Evolutionary conservation across 495 filamentous ascomycete species (phyloP), one percentile per base, ranked within the genome.

Genomic region (Hypoxylon trugodes): DNA sequence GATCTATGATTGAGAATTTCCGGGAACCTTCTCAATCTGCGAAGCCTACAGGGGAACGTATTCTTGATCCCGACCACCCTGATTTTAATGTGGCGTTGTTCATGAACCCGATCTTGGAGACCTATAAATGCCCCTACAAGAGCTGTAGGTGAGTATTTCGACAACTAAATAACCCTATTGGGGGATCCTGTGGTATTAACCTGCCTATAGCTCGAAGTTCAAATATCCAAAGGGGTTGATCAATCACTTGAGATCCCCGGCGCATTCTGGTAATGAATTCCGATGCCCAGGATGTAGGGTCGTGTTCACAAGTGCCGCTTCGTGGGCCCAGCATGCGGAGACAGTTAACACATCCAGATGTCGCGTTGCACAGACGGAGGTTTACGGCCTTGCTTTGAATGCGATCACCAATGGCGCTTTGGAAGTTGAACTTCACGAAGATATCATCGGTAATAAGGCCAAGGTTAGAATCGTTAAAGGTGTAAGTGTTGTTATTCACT

Each of bases 91-190:
- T 49, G 5, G 35, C 42, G 2, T 19, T 63, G 1, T 78, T 71
- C 43, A 73, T 35, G 19, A 62, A 72, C 25, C 13, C 42, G 2
- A 55, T 72, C 16, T 46, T 69, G 2, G 26, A 65, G 2, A 73
- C 67, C 41, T 82, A 68, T 59, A 75, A 71, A 33, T 82, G 79
- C 42, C 78, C 77, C 1, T 55, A 77, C 33, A 61, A 58, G 19
- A 72, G 35, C n/a, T 81, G 77, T 70, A 46, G 41, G 79, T 79
- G 67, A 72, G 69, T 74, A 7, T 8, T n/a, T 16, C 7, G 9
- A 38, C 13, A 2, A 12, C 21, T 47, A 2, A 6, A 36, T 46
- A 12, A 24, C 4, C 49, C 13, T 36, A 22, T 37, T 26, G 8
- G 33, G 15, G 16, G 24, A 46, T 22, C 22, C 54, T 33, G 48